phyloP scores from a whole-genome alignment of 805 yeast species.

The Metschnikowia lunata region DNA sequence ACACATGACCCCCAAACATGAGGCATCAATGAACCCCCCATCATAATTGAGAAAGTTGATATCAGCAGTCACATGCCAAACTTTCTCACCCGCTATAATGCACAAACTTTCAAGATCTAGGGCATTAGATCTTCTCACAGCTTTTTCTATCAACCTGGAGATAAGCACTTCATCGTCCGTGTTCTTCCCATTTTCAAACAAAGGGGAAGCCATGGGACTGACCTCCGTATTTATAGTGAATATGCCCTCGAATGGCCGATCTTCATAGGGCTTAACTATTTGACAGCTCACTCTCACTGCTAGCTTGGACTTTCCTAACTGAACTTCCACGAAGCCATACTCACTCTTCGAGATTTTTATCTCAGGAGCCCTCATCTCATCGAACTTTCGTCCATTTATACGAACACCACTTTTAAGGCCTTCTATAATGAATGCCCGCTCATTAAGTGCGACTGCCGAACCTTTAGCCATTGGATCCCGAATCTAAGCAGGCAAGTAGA shows the following conservation, averaged over 20 bases:
- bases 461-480: slow-evolving; percentile 52
- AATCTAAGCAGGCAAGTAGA: background rate
- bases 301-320: slow-evolving; percentile 68
- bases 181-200: slow-evolving; percentile 68
- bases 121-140: slow-evolving; percentile 86
- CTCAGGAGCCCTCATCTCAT: slow-evolving; percentile 58
- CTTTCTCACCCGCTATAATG: slow-evolving; percentile 83
- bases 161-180: slow-evolving; percentile 80
- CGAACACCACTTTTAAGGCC: slow-evolving; percentile 61
- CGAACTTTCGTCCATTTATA: slow-evolving; percentile 62
- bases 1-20: slow-evolving; percentile 86
- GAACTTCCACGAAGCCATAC: slow-evolving; percentile 77
- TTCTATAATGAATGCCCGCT: slow-evolving; percentile 55
- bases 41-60: slow-evolving; percentile 85
- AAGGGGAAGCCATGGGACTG: slow-evolving; percentile 84
- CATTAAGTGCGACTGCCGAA: slow-evolving; percentile 60
- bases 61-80: slow-evolving; percentile 90
- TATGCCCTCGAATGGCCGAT: slow-evolving; percentile 90
- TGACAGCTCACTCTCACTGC: slow-evolving; percentile 72
- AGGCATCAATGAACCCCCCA: slow-evolving; percentile 88
- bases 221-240: slow-evolving; percentile 82
- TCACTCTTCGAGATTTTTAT: slow-evolving; percentile 60
- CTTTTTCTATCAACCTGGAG: slow-evolving; percentile 82
- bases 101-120: slow-evolving; percentile 87
- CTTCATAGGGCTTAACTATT: slow-evolving; percentile 76